Base-by-base conservation (phyloP, 2,329 filamentous ascomycete species). In the Cercospora canescens region DNA sequence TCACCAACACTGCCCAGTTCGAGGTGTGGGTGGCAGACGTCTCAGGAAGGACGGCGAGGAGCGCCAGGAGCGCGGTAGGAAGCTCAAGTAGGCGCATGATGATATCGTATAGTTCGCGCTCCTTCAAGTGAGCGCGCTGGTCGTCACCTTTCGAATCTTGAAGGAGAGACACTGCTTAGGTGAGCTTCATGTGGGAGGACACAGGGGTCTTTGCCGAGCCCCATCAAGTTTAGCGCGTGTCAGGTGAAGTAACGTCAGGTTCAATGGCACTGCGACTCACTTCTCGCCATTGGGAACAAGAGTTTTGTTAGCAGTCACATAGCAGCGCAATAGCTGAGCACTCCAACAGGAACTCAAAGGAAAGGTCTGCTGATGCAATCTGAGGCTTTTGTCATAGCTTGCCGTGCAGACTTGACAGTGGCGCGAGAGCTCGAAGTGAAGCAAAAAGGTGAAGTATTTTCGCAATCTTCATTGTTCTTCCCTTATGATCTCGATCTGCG, bases 1-100 rank as follows among this genome's bases (percentile, higher is more conserved):
- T 95, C 66, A 99, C 95, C n/a, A 99, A 89, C 68, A 99, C 95
- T 9, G 95, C 95, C 95, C 95, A 99, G 81, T 99, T 99, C 77
- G 93, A 97, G 16, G 95, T 99, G 81, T 99, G 95, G 74, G 94
- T 90, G 71, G 88, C 87, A 30, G 78, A 78, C 58, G 84, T 81
- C 66, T 83, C 80, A 18, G 70, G 59, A 9, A 69, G 37, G 21
- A 73, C 62, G 9, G 70, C 66, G 45, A 75, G 63, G 6, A 75
- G 68, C 35, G 69, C 66, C 54, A 74, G 64, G 4, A 76, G 72
- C 41, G 71, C 71, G 16, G 71, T 64, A 9, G 73, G 74, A 9
- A 76, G 69, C 21, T 62, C 39, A 56, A 72, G 64, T 37, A 76
- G 70, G 55, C 69, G 70, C 73, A 75, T 75, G 11, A 58, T 63